Conservation (phyloP, 768 basidiomycete species). For the Hemileccinum impolitum region DNA sequence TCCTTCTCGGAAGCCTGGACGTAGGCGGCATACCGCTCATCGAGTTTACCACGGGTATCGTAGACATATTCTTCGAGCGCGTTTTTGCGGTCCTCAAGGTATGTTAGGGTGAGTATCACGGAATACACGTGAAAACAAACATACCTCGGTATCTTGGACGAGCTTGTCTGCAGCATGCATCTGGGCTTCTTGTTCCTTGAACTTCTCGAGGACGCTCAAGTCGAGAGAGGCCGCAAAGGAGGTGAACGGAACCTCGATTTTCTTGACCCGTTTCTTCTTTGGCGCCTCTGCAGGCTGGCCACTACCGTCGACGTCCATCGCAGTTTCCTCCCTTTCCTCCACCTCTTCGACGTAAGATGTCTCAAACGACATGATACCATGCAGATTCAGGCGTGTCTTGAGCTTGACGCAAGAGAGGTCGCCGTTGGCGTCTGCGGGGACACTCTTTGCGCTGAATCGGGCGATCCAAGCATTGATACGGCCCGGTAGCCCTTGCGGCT, state of each 20-base stretch:
- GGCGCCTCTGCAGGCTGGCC: constrained; percentile 38
- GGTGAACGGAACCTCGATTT: constrained; percentile 77
- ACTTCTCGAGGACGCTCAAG: constrained; percentile 54
- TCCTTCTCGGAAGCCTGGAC: constrained; percentile 76
- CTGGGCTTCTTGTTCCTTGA: constrained; percentile 79
- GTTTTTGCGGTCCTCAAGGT: constrained; percentile 86
- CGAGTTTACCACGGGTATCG: constrained; percentile 90
- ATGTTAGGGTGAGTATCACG: too few relatives aligned
- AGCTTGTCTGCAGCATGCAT: constrained; percentile 94
- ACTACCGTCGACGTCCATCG: constrained; percentile 66
- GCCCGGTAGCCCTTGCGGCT: constrained; percentile 69
- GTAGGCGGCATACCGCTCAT: constrained; percentile 78
- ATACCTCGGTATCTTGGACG: constrained; percentile 94
- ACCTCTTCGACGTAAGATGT: constrained; percentile 79
- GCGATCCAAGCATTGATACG: constrained; percentile 83
- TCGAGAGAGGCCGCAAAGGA: constrained; percentile 64
- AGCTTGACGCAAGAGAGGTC: constrained; percentile 85
- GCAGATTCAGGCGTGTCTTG: constrained; percentile 82
- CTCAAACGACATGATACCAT: constrained; percentile 88
- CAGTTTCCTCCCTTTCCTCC: constrained; percentile 68
- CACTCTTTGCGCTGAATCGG: constrained; percentile 76
- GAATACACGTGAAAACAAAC: constrained; percentile 19
- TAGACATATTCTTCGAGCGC: constrained; percentile 99
- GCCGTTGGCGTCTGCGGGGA: constrained; percentile 65
- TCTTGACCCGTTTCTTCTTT: constrained; percentile 88